These are phyloP conservation scores for Haplographium delicatum DNA, from an alignment of 495 filamentous ascomycete genomes.

Conservation along the genomic window DNA sequence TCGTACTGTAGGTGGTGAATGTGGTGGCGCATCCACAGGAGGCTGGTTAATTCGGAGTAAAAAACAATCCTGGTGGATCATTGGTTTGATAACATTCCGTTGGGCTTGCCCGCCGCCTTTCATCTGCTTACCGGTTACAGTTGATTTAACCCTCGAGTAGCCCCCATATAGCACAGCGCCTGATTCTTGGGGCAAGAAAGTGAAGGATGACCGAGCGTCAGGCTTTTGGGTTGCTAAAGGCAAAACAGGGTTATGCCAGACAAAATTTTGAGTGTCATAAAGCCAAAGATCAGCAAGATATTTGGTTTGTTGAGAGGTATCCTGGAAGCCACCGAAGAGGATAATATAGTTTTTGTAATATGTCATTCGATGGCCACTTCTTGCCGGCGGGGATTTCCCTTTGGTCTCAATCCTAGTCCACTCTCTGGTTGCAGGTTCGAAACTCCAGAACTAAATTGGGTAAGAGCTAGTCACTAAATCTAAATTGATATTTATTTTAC, in stretches of 20 bases:
- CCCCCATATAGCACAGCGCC: conserved; percentile 89
- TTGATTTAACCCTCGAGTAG: conserved; percentile 82
- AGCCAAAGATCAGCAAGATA: conserved; percentile 71
- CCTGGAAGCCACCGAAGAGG: conserved; percentile 84
- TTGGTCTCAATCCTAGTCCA: conserved; percentile 88
- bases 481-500: not conserved
- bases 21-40: conserved; percentile 51
- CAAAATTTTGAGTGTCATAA: conserved; percentile 61
- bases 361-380: conserved; percentile 93
- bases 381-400: conserved; percentile 79
- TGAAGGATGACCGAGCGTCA: conserved; percentile 85
- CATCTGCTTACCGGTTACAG: conserved; percentile 49
- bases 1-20: conserved; percentile 61
- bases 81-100: conserved; percentile 69
- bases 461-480: conserved; percentile 87
- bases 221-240: conserved; percentile 76
- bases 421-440: conserved; percentile 75
- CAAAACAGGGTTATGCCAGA: conserved; percentile 69
- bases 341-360: conserved; percentile 83
- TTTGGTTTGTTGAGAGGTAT: conserved; percentile 87
- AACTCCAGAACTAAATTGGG: conserved; percentile 80
- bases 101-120: conserved; percentile 54
- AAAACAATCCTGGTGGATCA: conserved; percentile 92
- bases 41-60: conserved; percentile 79
- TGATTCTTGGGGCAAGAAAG: conserved; percentile 79